Base-by-base conservation (phyloP, 257 asterid genomes). In the Solanum megistacrolobum region DNA sequence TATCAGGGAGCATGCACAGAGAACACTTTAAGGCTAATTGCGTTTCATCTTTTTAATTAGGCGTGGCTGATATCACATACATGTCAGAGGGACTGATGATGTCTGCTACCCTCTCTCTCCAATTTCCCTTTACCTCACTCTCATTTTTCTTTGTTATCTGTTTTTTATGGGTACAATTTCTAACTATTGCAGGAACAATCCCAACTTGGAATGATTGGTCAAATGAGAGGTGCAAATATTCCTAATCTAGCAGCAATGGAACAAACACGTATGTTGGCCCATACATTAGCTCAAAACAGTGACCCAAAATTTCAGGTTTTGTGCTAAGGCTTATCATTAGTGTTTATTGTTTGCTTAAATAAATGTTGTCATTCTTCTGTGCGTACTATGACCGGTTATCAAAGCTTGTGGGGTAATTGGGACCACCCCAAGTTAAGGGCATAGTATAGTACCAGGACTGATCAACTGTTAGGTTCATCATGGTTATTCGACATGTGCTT, bases 291-390 rank as follows among this genome's bases (percentile, higher is more conserved):
- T 92, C 99, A 95, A 89, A 96, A 95, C 89, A 93, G 91, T 78
- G 98, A 97, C 87, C 99, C 99, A 68, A 97, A 97, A 92, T 97
- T 97, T 92, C 99, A 97, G 99, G 99, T 97, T 87, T 79, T 43
- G 20, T 90, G 87, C 73, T 5, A 76, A 8, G 72, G 52, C 58
- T 48, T 74, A 20, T 9, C 12, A 73, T 73, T 34, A 20, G 6
- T 27, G 52, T 78, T 78, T 25, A 12, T 41, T 71, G 10, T 41
- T 78, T 25, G 84, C n/a, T 27, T 43, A 27, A 79, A 46, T 46
- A 27, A 78, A 79, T 46, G 35, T 79, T 79, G 39, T 41, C 68
- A 79, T 79, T 79, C 27, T 43, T 41, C 9, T 27, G 66, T 9
- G 27, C 34, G 5, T 29, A 43, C 66, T 46, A 9, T 7, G 36